phyloP scores from a whole-genome alignment of 179 eudicot species.

The Amaranthus tricolor region DNA sequence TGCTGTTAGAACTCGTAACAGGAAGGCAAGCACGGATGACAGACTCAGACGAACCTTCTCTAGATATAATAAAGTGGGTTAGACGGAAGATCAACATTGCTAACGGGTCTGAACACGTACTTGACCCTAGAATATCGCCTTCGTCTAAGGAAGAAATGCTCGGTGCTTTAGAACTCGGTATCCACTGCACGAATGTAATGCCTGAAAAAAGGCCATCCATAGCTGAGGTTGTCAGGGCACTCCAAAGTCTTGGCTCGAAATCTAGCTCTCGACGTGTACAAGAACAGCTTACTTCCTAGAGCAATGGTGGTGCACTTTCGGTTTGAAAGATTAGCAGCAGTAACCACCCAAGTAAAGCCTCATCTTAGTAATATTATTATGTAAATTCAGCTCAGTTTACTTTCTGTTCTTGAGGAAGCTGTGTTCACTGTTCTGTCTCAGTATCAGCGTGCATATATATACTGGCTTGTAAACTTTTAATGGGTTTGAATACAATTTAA shows the following conservation, averaged over 20 bases:
- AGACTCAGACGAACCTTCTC: conserved; percentile 37
- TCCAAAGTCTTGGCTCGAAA: conserved; percentile 50
- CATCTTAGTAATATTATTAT: neutral
- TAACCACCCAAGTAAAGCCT: neutral
- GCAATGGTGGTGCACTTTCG: conserved; percentile 24
- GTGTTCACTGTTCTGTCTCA: neutral
- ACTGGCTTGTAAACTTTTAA: neutral
- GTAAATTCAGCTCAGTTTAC: conserved; percentile 33
- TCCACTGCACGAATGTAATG: conserved; percentile 57
- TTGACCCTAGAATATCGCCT: conserved; percentile 60
- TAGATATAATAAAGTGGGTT: conserved; percentile 63
- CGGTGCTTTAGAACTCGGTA: conserved; percentile 57
- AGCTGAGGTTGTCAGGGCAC: conserved; percentile 53
- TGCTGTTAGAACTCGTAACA: conserved; percentile 58
- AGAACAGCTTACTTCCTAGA: conserved; percentile 13
- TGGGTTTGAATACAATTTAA: neutral
- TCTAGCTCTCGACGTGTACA: conserved; percentile 26
- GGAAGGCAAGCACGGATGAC: conserved; percentile 52
- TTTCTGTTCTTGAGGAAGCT: neutral
- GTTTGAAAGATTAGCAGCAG: conserved; percentile 21
- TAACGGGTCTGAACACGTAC: conserved; percentile 51
- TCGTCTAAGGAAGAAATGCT: conserved; percentile 52
- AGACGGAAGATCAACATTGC: conserved; percentile 64
- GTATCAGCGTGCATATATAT: neutral
- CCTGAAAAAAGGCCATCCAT: conserved; percentile 76